phyloP scores from a whole-genome alignment of 1,284 basidiomycete species.

The Singerocomus inundabilis region DNA sequence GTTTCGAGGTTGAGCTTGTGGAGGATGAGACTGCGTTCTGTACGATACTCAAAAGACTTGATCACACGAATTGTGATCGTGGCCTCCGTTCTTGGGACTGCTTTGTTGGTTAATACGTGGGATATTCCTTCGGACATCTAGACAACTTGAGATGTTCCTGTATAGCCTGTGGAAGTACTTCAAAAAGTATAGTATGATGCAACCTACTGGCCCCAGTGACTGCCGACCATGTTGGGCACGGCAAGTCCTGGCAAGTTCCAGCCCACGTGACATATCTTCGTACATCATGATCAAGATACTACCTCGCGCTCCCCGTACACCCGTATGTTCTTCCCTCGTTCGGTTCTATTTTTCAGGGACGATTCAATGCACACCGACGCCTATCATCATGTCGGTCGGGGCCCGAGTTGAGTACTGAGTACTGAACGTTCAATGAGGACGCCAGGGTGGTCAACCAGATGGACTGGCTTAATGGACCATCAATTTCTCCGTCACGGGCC shows the following conservation, averaged over 20 bases:
- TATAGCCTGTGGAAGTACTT: conserved; percentile 16
- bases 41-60: conserved; percentile 93
- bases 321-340: background rate
- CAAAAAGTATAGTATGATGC: too few species aligned
- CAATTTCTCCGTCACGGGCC: background rate
- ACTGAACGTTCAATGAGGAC: too few species aligned
- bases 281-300: too few species aligned
- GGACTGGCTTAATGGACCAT: background rate
- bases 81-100: conserved; percentile 67
- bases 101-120: conserved; percentile 62
- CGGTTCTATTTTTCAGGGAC: too few species aligned
- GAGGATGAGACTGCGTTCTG: conserved; percentile 85
- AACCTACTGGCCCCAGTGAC: too few species aligned
- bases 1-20: conserved; percentile 78
- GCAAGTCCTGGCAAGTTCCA: background rate
- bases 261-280: too few species aligned
- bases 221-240: too few species aligned
- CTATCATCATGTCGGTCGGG: background rate
- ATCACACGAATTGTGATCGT: conserved; percentile 91
- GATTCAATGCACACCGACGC: background rate
- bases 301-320: background rate
- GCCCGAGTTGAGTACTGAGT: background rate
- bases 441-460: too few species aligned
- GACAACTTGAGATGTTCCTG: background rate
- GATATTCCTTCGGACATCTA: conserved; percentile 44